Conservation (phyloP, 129 eudicot species). For the Tagetes patula region DNA sequence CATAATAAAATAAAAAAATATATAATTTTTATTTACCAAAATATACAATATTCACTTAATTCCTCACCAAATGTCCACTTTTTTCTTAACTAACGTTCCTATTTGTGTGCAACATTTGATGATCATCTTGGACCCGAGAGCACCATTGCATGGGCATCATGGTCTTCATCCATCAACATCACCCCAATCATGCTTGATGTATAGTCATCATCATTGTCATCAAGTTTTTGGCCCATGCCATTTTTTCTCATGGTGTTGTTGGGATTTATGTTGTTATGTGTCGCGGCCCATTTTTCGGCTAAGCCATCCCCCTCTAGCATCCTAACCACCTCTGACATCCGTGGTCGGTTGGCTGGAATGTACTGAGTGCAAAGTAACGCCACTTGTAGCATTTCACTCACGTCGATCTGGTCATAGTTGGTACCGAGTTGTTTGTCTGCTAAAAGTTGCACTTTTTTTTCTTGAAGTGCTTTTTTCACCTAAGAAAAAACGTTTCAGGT, state of each 20-base stretch:
- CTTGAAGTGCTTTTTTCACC: conserved; percentile 81
- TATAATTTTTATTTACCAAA: conserved; percentile 38
- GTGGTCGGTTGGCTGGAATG: conserved; percentile 78
- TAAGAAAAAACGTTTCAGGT: conserved; percentile 1
- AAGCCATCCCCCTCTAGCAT: conserved; percentile 96
- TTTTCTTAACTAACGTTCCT: conserved; percentile 23
- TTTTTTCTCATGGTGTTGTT: conserved; percentile 33
- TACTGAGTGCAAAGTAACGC: conserved; percentile 85
- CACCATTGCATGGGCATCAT: conserved; percentile 84
- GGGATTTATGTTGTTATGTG: conserved; percentile 52
- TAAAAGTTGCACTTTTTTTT: conserved; percentile 66
- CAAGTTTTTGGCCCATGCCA: conserved; percentile 29
- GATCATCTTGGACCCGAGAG: conserved; percentile 92
- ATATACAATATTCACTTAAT: conserved; percentile 21
- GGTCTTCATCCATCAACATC: conserved; percentile 74
- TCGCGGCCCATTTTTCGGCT: conserved; percentile 93
- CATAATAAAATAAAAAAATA: conserved; percentile 13
- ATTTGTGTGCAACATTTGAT: conserved; percentile 28
- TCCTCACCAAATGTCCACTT: conserved; percentile 25
- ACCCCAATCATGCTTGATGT: conserved; percentile 71
- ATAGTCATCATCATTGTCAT: conserved; percentile 63
- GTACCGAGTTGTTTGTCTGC: conserved; percentile 72
- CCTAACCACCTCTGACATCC: conserved; percentile 88
- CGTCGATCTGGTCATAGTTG: conserved; percentile 72
- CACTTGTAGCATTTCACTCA: conserved; percentile 83